These are phyloP conservation scores for Phytophthora multivora DNA, from an alignment of 352 stramenopile genomes.

Conservation along the genomic window DNA sequence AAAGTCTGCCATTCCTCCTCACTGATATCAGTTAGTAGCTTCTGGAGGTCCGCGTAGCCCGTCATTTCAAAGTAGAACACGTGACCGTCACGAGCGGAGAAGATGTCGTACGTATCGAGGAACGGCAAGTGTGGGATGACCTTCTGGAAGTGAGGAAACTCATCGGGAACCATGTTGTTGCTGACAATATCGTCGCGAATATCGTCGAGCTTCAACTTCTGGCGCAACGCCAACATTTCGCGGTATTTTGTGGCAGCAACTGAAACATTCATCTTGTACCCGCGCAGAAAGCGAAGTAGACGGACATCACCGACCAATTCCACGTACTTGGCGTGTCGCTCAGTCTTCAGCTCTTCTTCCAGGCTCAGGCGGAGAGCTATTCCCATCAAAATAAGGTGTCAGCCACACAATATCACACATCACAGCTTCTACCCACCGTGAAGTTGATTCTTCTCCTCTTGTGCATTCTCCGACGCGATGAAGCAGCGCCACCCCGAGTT, in stretches of 20 bases:
- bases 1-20: slow-evolving; percentile 78
- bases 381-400: not conserved
- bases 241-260: slow-evolving; percentile 65
- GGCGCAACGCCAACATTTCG: slow-evolving; percentile 64
- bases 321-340: slow-evolving; percentile 38
- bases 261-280: slow-evolving; percentile 76
- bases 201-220: slow-evolving; percentile 62
- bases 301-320: slow-evolving; percentile 69
- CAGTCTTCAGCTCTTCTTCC: slow-evolving; percentile 59
- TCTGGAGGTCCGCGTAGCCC: slow-evolving; percentile 64
- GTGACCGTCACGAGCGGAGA: slow-evolving; percentile 40
- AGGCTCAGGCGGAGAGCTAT: slow-evolving; percentile 64
- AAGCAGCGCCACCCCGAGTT: slow-evolving; percentile 67
- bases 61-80: slow-evolving; percentile 79
- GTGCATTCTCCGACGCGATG: slow-evolving; percentile 62
- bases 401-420: not conserved
- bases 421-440: slow-evolving; percentile 37
- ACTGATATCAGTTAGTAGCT: slow-evolving; percentile 58
- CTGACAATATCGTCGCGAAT: slow-evolving; percentile 60
- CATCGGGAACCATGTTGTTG: slow-evolving; percentile 51
- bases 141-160: slow-evolving; percentile 73
- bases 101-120: slow-evolving; percentile 65
- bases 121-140: slow-evolving; percentile 70
- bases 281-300: slow-evolving; percentile 71
- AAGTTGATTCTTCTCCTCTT: slow-evolving; percentile 67